phyloP scores from a whole-genome alignment of 805 yeast species.

The Candida dajiaensis region DNA sequence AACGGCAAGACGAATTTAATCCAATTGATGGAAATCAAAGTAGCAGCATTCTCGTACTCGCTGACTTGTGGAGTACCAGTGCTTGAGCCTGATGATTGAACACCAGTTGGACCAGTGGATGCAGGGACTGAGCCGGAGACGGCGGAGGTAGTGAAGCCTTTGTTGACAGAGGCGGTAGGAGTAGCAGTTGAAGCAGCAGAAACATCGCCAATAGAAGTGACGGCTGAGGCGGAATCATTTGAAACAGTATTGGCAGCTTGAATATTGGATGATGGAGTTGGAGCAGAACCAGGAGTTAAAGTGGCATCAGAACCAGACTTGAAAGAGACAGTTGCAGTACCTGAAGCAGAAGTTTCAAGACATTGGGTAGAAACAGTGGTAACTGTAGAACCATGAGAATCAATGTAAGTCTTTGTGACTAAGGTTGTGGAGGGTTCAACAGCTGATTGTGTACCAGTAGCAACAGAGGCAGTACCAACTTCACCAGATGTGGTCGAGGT shows the following conservation, averaged over 20 bases:
- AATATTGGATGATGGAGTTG: no score
- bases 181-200: neutral
- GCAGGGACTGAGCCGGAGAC: no score
- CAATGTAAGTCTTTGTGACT: neutral
- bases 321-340: no score
- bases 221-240: neutral
- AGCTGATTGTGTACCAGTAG: neutral
- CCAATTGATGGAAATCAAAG: neutral
- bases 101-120: neutral
- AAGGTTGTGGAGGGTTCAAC: neutral
- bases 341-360: no score
- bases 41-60: neutral
- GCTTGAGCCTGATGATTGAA: neutral
- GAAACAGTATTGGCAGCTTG: neutral
- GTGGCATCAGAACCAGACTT: no score
- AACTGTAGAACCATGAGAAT: neutral
- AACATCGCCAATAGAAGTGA: neutral
- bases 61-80: neutral
- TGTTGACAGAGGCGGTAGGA: no score
- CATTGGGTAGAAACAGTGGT: neutral
- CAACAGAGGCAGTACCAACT: neutral
- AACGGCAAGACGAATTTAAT: neutral
- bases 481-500: no score
- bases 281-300: no score
- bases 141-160: neutral